Base-by-base conservation (phyloP, 768 basidiomycete species). In the Tremella fuciformis region DNA sequence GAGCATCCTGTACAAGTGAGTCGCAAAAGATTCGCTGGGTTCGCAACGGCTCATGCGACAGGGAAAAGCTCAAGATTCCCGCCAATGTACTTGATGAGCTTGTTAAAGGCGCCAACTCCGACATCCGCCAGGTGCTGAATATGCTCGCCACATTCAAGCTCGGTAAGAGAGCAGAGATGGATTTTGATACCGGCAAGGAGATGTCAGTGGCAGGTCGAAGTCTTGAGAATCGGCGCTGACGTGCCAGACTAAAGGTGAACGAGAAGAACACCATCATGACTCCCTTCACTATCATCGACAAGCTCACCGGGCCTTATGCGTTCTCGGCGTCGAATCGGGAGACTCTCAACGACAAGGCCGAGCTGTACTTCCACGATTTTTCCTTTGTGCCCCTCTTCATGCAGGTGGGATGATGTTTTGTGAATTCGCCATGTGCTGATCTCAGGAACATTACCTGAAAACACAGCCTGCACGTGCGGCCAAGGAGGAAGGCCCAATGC, bases 131-230 rank as follows among this genome's bases (percentile, higher is more conserved):
- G 44, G 90, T 98, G 18, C 79, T 99, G 59, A 98, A 97, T 75
- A 97, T 99, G 91, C 80, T 99, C 13, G 94, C 96, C 3, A 98
- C 94, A 0, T 98, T 91, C 89, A 91, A 87, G 69, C 77, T 97
- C n/a, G 88, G 87, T 8, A 71, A 76, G 40, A 46, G 42, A 24
- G 76, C 82, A 55, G 81, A 83, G 1, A 90, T 99, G 87, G 82
- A 86, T 65, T 98, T 90, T 73, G 93, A 98, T 64, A 85, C 96
- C 68, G 84, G 91, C 55, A 96, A 97, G 75, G 77, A 81, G n/a
- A 80, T 98, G 93, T 97, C 69, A 55, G 89, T 82, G 8, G 19
- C 49, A 40, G 7, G 25, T 53, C 15, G 15, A 18, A 38, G 26
- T 18, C 34, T 4, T 25, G 40, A 25, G 8, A 53, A 53, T 53